Evolutionary conservation across 495 filamentous ascomycete species (phyloP).

Genomic region (Penicillium cinerascens): DNA sequence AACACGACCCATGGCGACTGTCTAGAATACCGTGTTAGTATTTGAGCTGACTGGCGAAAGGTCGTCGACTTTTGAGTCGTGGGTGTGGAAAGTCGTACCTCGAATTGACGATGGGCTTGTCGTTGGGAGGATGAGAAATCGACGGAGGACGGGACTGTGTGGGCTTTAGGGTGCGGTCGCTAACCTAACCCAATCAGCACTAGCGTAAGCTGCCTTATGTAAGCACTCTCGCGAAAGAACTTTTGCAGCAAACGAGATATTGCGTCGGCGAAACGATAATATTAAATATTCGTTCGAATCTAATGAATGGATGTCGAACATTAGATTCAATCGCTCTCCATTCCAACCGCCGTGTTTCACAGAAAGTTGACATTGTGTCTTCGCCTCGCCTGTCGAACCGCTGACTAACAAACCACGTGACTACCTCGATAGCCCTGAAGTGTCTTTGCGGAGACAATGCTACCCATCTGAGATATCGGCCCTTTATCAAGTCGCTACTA

Average conservation of each 20-base stretch:
- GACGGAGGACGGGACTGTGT: conserved; percentile 43
- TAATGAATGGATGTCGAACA: background rate
- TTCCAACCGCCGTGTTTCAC: background rate
- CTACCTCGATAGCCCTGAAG: background rate
- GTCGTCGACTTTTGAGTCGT: conserved; percentile 20
- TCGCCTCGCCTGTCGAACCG: background rate
- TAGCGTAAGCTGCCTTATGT: conserved; percentile 26
- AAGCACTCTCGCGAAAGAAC: background rate
- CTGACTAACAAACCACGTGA: background rate
- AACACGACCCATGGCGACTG: conserved; percentile 68
- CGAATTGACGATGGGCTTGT: conserved; percentile 50
- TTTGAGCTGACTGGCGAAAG: conserved; percentile 25
- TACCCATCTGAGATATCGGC: background rate
- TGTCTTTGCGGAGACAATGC: background rate
- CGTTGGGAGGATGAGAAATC: conserved; percentile 48
- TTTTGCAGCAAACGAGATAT: background rate
- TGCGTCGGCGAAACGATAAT: background rate
- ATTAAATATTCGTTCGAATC: background rate
- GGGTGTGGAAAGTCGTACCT: conserved; percentile 44
- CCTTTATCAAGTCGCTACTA: background rate
- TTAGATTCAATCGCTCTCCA: background rate
- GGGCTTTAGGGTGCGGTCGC: conserved; percentile 49
- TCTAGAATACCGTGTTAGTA: conserved; percentile 44
- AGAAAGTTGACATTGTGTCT: background rate
- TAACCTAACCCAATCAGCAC: conserved; percentile 43